phyloP scores from a whole-genome alignment of 2,329 filamentous ascomycete genomes.

The Fusarium sp. region DNA sequence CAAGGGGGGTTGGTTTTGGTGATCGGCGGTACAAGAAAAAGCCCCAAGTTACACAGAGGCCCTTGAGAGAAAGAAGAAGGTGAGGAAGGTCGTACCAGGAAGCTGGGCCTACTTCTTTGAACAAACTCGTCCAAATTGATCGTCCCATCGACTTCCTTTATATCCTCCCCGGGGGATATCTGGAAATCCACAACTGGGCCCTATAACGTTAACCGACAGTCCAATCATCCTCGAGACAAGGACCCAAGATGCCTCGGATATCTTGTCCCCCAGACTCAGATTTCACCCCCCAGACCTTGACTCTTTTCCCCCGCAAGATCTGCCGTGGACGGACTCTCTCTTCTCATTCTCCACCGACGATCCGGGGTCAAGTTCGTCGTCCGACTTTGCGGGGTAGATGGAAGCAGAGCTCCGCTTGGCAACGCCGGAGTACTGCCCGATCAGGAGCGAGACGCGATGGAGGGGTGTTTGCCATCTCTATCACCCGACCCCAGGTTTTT shows the following conservation, averaged over 20 bases:
- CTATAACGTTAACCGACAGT: constrained; percentile 9
- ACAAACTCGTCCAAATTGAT: not conserved
- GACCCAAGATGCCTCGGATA: constrained; percentile 42
- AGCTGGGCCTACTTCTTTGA: not conserved
- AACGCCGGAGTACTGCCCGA: constrained; percentile 38
- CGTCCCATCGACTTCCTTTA: constrained; percentile 11
- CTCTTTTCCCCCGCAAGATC: constrained; percentile 40
- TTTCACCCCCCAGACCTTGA: not conserved
- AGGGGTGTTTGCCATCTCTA: constrained; percentile 7
- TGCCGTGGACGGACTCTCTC: constrained; percentile 18
- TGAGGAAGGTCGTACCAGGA: not conserved
- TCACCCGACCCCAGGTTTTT: not conserved
- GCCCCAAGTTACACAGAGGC: not conserved
- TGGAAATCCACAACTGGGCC: not conserved
- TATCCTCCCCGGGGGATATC: not conserved
- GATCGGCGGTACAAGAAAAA: constrained; percentile 14
- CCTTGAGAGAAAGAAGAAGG: constrained; percentile 1
- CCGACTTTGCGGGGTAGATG: constrained; percentile 43
- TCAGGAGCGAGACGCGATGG: constrained; percentile 41
- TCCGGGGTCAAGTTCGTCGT: constrained; percentile 28
- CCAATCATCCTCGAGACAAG: constrained; percentile 32
- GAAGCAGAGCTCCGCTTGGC: constrained; percentile 25
- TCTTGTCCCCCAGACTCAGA: not conserved
- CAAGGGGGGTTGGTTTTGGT: not conserved
- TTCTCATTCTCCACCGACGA: constrained; percentile 13